Evolutionary conservation across 352 stramenopile species (phyloP).

Genomic region (Plasmopara halstedii): DNA sequence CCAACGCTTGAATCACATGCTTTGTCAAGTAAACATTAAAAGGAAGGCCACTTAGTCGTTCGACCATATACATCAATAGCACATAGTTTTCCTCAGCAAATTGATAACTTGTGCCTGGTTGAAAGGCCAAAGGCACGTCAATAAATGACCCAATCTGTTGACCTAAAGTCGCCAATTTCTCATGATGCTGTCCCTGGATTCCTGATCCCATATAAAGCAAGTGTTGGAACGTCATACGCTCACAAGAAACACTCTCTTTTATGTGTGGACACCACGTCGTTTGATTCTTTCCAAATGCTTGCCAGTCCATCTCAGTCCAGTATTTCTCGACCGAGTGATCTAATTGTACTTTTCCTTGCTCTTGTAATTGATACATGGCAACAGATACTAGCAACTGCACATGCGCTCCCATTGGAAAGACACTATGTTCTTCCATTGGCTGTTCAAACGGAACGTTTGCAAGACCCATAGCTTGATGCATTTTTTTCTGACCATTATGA

Average conservation of each 20-base stretch:
- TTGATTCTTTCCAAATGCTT: slow-evolving; percentile 36
- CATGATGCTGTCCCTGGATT: slow-evolving; percentile 13
- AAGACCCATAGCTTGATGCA: slow-evolving; percentile 31
- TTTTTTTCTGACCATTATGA: slow-evolving; percentile 41
- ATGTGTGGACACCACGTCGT: slow-evolving; percentile 44
- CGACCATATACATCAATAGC: slow-evolving; percentile 51
- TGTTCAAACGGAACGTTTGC: slow-evolving; percentile 44
- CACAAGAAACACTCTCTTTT: slow-evolving; percentile 14
- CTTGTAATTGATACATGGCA: slow-evolving; percentile 55
- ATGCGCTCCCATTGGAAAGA: slow-evolving; percentile 55
- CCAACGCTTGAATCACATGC: slow-evolving; percentile 29
- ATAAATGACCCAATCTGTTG: slow-evolving; percentile 39
- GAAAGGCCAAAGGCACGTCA: slow-evolving; percentile 42
- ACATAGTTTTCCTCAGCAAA: slow-evolving; percentile 52
- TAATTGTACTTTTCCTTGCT: slow-evolving; percentile 32
- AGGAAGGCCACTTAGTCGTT: slow-evolving; percentile 40
- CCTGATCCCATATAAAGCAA: slow-evolving; percentile 61
- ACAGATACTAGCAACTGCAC: slow-evolving; percentile 49
- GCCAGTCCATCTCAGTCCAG: slow-evolving; percentile 34
- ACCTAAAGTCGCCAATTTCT: slow-evolving; percentile 23
- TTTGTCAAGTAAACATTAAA: slow-evolving; percentile 35
- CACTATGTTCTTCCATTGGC: slow-evolving; percentile 33
- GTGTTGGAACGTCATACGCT: slow-evolving; percentile 52
- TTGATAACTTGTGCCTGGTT: slow-evolving; percentile 39
- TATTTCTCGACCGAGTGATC: slow-evolving; percentile 25